Percentiles rank a stretch among this genome's conserved stretches.
Conservation (phyloP, 352 stramenopile genomes). For the Globisporangium nagaii region DNA sequence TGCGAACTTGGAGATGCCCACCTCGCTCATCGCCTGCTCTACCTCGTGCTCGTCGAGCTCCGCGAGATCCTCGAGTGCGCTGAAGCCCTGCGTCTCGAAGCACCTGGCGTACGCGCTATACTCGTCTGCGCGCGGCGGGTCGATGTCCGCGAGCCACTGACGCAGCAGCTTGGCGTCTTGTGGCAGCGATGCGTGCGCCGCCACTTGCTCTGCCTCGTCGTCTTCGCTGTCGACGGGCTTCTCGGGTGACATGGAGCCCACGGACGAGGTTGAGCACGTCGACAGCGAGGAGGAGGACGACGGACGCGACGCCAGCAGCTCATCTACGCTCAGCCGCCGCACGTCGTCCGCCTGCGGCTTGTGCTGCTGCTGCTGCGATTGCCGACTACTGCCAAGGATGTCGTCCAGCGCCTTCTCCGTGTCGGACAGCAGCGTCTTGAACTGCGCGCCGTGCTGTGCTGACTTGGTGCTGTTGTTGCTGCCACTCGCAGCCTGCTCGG, state of each 20-base stretch:
- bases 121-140: slow-evolving; percentile 35
- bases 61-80: slow-evolving; percentile 45
- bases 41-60: slow-evolving; percentile 64
- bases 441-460: slow-evolving; percentile 13
- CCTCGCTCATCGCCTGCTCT: slow-evolving; percentile 69
- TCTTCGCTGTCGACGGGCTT: slow-evolving; percentile 30
- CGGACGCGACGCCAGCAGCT: slow-evolving; percentile 28
- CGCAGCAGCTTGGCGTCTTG: slow-evolving; percentile 24
- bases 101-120: slow-evolving; percentile 52
- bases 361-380: slow-evolving; percentile 15
- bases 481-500: neutral
- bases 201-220: slow-evolving; percentile 9
- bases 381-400: slow-evolving; percentile 26
- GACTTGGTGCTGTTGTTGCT: neutral
- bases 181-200: slow-evolving; percentile 7
- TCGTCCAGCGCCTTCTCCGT: slow-evolving; percentile 47
- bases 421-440: slow-evolving; percentile 28
- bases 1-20: slow-evolving; percentile 72
- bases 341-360: slow-evolving; percentile 35
- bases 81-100: slow-evolving; percentile 65
- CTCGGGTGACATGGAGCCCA: slow-evolving; percentile 22
- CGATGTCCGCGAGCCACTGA: slow-evolving; percentile 51
- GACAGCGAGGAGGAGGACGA: slow-evolving; percentile 8
- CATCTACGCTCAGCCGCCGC: slow-evolving; percentile 47
- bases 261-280: slow-evolving; percentile 14